phyloP scores from a whole-genome alignment of 306 rosid genomes.

The Vicia sativa region DNA sequence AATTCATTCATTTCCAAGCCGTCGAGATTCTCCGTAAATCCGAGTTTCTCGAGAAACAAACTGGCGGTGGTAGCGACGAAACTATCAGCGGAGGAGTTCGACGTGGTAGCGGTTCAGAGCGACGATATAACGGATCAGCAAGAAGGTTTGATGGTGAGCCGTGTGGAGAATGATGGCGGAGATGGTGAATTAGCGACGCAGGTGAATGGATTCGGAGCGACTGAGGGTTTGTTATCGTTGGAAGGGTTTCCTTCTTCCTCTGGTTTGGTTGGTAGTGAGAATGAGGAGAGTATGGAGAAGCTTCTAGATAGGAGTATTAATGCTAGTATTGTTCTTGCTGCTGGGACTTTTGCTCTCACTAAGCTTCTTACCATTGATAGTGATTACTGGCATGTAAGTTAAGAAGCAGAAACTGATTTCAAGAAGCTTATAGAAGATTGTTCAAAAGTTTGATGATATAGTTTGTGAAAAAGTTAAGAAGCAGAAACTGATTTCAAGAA shows the following conservation, averaged over 20 bases:
- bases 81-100: conserved; percentile 54
- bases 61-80: conserved; percentile 38
- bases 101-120: conserved; percentile 70
- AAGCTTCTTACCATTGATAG: conserved; percentile 87
- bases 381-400: conserved; percentile 98
- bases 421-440: neutral
- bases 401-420: no score
- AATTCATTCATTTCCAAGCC: conserved; percentile 11
- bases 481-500: neutral
- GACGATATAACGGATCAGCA: conserved; percentile 62
- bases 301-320: conserved; percentile 76
- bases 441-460: neutral
- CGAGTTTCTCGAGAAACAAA: conserved; percentile 39
- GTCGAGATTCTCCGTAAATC: conserved; percentile 32
- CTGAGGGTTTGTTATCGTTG: conserved; percentile 64
- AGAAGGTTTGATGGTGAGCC: conserved; percentile 62
- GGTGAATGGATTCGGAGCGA: conserved; percentile 65
- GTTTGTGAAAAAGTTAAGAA: neutral
- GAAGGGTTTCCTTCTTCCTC: conserved; percentile 77
- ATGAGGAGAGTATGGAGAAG: conserved; percentile 53
- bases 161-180: conserved; percentile 60
- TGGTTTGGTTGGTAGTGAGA: conserved; percentile 51
- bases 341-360: conserved; percentile 80
- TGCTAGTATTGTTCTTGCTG: conserved; percentile 77
- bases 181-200: conserved; percentile 66